Conservation (phyloP, 768 basidiomycete genomes). For the Lentinula sp. region DNA sequence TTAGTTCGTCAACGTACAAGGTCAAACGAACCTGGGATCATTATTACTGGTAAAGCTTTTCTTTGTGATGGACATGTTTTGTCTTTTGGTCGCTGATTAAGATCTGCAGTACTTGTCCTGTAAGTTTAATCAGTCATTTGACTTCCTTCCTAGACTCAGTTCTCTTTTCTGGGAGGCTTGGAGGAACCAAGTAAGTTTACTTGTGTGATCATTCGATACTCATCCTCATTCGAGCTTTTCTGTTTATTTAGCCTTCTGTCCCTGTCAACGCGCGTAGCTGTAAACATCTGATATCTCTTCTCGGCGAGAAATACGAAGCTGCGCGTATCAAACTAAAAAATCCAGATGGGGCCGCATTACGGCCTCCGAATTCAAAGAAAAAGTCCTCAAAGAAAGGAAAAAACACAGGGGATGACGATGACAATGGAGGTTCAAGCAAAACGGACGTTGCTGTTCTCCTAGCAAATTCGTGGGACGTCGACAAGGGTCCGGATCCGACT, state of each 20-base stretch:
- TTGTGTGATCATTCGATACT: neutral
- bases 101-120: constrained; percentile 24
- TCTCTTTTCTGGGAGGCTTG: constrained; percentile 17
- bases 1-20: constrained; percentile 14
- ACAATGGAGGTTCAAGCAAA: constrained; percentile 25
- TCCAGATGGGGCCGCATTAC: constrained; percentile 21
- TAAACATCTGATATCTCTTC: constrained; percentile 37
- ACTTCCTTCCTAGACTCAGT: neutral
- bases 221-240: neutral
- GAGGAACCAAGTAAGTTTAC: constrained; percentile 22
- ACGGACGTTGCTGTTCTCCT: constrained; percentile 40
- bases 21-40: constrained; percentile 34
- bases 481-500: constrained; percentile 45
- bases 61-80: neutral
- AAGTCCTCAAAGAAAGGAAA: constrained; percentile 2
- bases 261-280: constrained; percentile 44
- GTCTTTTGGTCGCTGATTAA: constrained; percentile 2
- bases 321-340: constrained; percentile 39
- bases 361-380: constrained; percentile 7
- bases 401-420: constrained; percentile 17
- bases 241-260: constrained; percentile 17
- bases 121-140: constrained; percentile 10
- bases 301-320: constrained; percentile 42
- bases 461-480: constrained; percentile 53
- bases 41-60: constrained; percentile 29